phyloP scores from a whole-genome alignment of 306 rosid genomes.

The Pueraria montana region DNA sequence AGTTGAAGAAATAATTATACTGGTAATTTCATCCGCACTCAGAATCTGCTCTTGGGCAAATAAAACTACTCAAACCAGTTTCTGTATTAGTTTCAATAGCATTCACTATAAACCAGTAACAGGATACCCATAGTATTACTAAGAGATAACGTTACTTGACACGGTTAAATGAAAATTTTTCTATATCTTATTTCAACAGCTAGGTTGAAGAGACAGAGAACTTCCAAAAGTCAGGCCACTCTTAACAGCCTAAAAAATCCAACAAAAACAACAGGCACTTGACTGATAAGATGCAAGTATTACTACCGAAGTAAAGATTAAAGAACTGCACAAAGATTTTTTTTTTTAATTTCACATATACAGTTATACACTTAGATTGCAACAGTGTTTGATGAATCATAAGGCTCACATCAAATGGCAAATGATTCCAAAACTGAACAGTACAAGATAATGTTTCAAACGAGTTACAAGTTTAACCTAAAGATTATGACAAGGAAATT shows the following conservation, averaged over 20 bases:
- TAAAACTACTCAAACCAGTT: conserved; percentile 37
- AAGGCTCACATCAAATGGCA: conserved; percentile 29
- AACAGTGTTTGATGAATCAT: background rate
- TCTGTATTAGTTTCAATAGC: background rate
- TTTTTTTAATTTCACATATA: background rate
- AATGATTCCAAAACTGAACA: conserved; percentile 23
- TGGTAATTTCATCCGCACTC: background rate
- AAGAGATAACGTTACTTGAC: background rate
- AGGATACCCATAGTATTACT: background rate
- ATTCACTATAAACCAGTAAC: background rate
- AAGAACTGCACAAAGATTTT: background rate
- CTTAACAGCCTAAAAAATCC: conserved; percentile 16
- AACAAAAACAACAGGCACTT: background rate
- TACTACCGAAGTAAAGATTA: background rate
- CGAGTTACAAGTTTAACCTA: conserved; percentile 1
- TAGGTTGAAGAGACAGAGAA: background rate
- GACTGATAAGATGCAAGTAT: conserved; percentile 4
- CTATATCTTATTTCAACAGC: conserved; percentile 8
- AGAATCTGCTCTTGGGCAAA: conserved; percentile 31
- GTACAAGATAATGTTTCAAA: conserved; percentile 24
- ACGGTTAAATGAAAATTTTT: background rate
- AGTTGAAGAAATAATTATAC: background rate
- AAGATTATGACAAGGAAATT: conserved; percentile 30
- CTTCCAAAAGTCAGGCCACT: background rate
- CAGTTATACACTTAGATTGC: conserved; percentile 24